phyloP scores from a whole-genome alignment of 176 grass and related monocot genomes.

The Rhynchospora breviuscula region DNA sequence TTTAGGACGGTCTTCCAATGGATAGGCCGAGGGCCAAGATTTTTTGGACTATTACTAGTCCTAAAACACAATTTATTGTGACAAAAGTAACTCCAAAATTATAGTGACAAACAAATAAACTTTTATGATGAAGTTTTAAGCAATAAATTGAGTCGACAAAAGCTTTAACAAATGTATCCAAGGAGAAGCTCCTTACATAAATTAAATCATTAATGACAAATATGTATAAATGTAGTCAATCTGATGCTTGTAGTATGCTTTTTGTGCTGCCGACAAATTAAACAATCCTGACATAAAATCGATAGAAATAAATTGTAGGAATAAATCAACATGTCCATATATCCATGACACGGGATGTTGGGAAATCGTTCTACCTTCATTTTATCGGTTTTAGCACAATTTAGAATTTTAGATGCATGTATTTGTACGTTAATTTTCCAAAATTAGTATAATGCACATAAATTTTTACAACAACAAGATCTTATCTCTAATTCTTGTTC shows the following conservation, averaged over 20 bases:
- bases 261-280: no score
- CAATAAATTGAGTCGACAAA: not conserved
- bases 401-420: slow-evolving; percentile 1
- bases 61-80: not conserved
- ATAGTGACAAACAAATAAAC: not conserved
- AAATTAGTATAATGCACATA: not conserved
- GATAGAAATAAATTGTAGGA: not conserved
- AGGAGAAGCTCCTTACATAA: no score
- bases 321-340: not conserved
- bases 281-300: no score
- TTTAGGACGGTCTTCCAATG: no score
- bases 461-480: not conserved
- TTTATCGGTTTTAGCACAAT: not conserved
- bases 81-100: not conserved
- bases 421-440: no score
- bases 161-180: no score
- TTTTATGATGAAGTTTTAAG: not conserved
- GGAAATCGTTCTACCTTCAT: not conserved
- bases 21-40: no score
- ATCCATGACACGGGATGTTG: not conserved
- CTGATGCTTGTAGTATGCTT: no score
- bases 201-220: no score
- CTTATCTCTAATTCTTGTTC: not conserved
- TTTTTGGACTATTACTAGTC: no score
- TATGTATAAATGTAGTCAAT: no score